Evolutionary conservation across 352 stramenopile species (phyloP).

Genomic region (Pythium guiyangense): DNA sequence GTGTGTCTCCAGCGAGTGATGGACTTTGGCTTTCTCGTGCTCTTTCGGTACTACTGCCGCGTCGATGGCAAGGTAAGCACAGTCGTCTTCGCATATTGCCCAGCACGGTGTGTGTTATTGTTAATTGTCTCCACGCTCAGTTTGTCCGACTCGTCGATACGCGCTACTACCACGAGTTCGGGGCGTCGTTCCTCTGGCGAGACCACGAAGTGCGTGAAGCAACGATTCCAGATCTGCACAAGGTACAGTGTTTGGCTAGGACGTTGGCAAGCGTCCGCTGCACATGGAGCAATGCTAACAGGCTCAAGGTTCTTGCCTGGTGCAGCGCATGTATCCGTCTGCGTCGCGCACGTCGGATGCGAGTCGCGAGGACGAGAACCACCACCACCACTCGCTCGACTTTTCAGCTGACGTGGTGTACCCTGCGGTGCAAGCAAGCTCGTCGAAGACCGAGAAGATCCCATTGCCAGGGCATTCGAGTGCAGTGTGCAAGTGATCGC

Average conservation of each 20-base stretch:
- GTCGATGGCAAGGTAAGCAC: conserved; percentile 47
- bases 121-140: conserved; percentile 10
- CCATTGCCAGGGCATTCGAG: conserved; percentile 5
- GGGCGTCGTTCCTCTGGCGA: conserved; percentile 41
- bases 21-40: conserved; percentile 58
- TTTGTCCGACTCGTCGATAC: conserved; percentile 44
- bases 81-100: neutral
- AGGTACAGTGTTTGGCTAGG: conserved; percentile 17
- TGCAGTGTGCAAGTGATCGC: neutral
- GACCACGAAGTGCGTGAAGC: conserved; percentile 44
- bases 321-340: conserved; percentile 5
- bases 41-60: conserved; percentile 61
- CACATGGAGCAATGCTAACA: neutral
- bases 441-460: conserved; percentile 40
- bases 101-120: no score
- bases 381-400: conserved; percentile 17
- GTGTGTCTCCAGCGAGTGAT: conserved; percentile 38
- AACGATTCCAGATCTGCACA: conserved; percentile 26
- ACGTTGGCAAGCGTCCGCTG: neutral
- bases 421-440: conserved; percentile 19
- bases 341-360: neutral
- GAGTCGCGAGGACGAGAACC: conserved; percentile 1
- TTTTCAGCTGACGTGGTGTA: conserved; percentile 46
- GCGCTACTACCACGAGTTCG: conserved; percentile 67
- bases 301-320: neutral